Conservation (phyloP, 1,284 basidiomycete species). For the Chalciporus piperatoides region DNA sequence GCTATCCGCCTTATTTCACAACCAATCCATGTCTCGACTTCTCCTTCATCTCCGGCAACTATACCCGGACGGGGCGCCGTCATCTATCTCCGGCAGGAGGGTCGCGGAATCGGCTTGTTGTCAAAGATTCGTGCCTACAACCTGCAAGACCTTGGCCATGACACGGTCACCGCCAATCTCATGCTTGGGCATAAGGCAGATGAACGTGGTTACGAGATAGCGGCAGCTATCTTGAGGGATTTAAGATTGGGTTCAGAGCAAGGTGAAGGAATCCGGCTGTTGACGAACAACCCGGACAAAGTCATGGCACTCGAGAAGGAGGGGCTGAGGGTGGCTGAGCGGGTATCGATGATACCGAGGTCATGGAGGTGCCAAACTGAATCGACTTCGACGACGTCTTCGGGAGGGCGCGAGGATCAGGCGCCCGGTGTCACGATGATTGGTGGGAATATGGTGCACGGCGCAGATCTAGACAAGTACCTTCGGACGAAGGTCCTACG, state of each 20-base stretch:
- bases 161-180: conserved; percentile 96
- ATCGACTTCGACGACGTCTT: conserved; percentile 14
- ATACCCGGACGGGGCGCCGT: conserved; percentile 90
- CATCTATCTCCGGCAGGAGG: conserved; percentile 97
- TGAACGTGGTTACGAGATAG: conserved; percentile 90
- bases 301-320: conserved; percentile 85
- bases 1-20: conserved; percentile 89
- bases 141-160: conserved; percentile 95
- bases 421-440: conserved; percentile 79
- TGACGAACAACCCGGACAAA: conserved; percentile 99
- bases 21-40: conserved; percentile 48
- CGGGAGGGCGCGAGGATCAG: conserved; percentile 37
- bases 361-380: conserved; percentile 59
- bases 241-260: conserved; percentile 67
- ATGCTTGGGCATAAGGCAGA: conserved; percentile 95
- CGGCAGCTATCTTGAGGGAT: conserved; percentile 86
- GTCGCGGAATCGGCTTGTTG: conserved; percentile 94
- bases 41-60: conserved; percentile 32
- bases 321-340: conserved; percentile 77
- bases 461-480: conserved; percentile 93
- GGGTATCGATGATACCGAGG: conserved; percentile 92
- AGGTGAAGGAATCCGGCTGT: conserved; percentile 67
- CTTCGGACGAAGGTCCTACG: conserved; percentile 91
- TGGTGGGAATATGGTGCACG: conserved; percentile 75
- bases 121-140: conserved; percentile 99